A percentile compares a stretch with the other conserved stretches of the same genome.
Evolutionary conservation across 208 protist genomes (phyloP).

Genomic region (Tetramitus jugosus): DNA sequence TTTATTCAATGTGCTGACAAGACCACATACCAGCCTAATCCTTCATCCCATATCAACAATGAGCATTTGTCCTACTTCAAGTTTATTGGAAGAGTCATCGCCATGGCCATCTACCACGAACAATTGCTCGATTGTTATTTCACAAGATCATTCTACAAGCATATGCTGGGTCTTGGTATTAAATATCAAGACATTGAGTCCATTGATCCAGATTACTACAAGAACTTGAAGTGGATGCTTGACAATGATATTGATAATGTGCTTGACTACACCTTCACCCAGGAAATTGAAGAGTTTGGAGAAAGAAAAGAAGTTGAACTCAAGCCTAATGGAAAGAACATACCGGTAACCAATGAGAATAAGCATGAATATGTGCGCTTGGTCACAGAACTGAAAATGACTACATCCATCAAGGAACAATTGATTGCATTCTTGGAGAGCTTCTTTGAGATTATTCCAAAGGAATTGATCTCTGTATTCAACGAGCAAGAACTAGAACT

Average conservation of each 20-base stretch:
- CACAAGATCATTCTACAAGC: slow-evolving; percentile 67
- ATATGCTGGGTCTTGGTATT: slow-evolving; percentile 46
- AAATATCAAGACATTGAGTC: slow-evolving; percentile 51
- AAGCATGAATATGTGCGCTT: slow-evolving; percentile 53
- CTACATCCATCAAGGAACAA: slow-evolving; percentile 49
- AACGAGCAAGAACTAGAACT: slow-evolving; percentile 56
- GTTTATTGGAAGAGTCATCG: slow-evolving; percentile 55
- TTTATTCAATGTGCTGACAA: slow-evolving; percentile 58
- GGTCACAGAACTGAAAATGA: slow-evolving; percentile 49
- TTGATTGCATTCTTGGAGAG: slow-evolving; percentile 52
- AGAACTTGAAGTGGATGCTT: slow-evolving; percentile 36
- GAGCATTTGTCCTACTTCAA: slow-evolving; percentile 33
- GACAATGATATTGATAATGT: slow-evolving; percentile 47
- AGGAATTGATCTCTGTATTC: slow-evolving; percentile 40
- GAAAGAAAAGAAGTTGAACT: slow-evolving; percentile 42
- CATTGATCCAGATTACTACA: slow-evolving; percentile 35
- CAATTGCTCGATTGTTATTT: slow-evolving; percentile 80
- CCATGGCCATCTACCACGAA: slow-evolving; percentile 84
- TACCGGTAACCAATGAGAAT: slow-evolving; percentile 58
- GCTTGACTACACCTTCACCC: slow-evolving; percentile 43
- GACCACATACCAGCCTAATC: slow-evolving; percentile 64
- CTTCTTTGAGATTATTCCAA: slow-evolving; percentile 44
- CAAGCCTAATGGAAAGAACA: slow-evolving; percentile 46
- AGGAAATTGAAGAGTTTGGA: slow-evolving; percentile 46
- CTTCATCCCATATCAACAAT: slow-evolving; percentile 41